Percentiles rank a stretch among this genome's conserved stretches.
phyloP scores from a whole-genome alignment of 2,329 filamentous ascomycete genomes.

The Colletotrichum ledebouriae region DNA sequence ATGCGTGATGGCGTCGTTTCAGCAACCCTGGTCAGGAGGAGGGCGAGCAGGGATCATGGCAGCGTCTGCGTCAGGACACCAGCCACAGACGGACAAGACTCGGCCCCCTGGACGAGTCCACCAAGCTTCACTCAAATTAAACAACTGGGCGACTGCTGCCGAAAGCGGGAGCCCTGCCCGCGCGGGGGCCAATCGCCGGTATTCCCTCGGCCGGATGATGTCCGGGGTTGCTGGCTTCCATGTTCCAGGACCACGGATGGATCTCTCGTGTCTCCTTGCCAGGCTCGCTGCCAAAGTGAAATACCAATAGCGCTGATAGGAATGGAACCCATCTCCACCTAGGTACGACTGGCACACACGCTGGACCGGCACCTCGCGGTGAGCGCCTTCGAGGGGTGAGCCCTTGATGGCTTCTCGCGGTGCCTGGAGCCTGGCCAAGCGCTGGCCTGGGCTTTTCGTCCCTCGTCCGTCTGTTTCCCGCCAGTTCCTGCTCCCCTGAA shows the following conservation, averaged over 20 bases:
- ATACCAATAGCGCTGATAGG: too few species aligned
- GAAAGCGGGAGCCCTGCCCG: conserved; percentile 30
- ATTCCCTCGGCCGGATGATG: conserved; percentile 23
- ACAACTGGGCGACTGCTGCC: conserved; percentile 32
- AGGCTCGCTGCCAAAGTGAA: too few species aligned
- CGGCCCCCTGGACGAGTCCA: conserved; percentile 15
- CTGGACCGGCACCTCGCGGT: neutral
- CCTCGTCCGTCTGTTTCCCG: neutral
- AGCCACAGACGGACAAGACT: conserved; percentile 23
- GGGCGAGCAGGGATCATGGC: conserved; percentile 28
- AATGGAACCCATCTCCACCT: too few species aligned
- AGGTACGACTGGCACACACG: too few species aligned
- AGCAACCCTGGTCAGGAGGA: conserved; percentile 34
- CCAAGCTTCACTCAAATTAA: conserved; percentile 39
- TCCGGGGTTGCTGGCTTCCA: conserved; percentile 27
- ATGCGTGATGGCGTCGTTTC: conserved; percentile 40
- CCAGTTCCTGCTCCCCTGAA: conserved; percentile 14
- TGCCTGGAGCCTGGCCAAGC: conserved; percentile 9
- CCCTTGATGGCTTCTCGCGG: neutral
- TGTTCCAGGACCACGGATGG: conserved; percentile 35
- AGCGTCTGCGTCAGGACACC: neutral
- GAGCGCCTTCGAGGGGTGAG: neutral
- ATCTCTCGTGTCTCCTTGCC: conserved; percentile 18
- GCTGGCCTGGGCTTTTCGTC: conserved; percentile 18
- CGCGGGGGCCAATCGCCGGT: conserved; percentile 28